These are phyloP conservation scores for Suillus decipiens DNA, from an alignment of 768 basidiomycete species.

Conservation along the genomic window DNA sequence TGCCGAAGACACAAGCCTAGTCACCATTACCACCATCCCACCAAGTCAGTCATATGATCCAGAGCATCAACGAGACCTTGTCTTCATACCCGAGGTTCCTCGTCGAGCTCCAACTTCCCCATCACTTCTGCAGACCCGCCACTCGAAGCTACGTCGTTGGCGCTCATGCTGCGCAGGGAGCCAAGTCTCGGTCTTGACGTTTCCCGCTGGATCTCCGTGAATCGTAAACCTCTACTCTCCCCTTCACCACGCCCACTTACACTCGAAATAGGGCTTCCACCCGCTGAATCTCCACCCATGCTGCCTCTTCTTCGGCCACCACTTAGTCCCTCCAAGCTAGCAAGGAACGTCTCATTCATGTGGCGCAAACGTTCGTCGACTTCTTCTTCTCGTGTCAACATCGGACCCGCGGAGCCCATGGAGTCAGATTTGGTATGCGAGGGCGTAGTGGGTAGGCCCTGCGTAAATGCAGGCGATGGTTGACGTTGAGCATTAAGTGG, in stretches of 20 bases:
- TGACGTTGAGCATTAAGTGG: slow-evolving; percentile 41
- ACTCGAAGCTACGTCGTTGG: slow-evolving; percentile 19
- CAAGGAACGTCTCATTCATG: slow-evolving; percentile 71
- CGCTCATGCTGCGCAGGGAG: slow-evolving; percentile 34
- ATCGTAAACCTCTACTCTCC: slow-evolving; percentile 7
- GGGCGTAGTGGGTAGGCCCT: not conserved
- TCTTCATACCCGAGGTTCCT: slow-evolving; percentile 21
- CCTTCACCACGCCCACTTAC: slow-evolving; percentile 6
- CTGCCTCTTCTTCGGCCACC: slow-evolving; percentile 33
- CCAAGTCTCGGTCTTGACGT: slow-evolving; percentile 26
- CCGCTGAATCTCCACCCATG: slow-evolving; percentile 16
- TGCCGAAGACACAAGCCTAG: not conserved
- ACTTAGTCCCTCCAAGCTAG: slow-evolving; percentile 62
- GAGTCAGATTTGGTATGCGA: not conserved
- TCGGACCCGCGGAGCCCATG: slow-evolving; percentile 40
- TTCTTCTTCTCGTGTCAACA: slow-evolving; percentile 66
- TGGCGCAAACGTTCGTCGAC: slow-evolving; percentile 62
- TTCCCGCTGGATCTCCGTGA: not conserved
- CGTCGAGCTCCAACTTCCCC: slow-evolving; percentile 37
- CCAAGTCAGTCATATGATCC: not conserved
- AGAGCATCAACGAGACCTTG: not conserved
- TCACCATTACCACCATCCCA: not conserved
- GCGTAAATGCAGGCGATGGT: not conserved
- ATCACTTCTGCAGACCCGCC: slow-evolving; percentile 39
- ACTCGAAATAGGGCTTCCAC: slow-evolving; percentile 15